A percentile compares a stretch with the other conserved stretches of the same genome.
Conservation (phyloP, 768 basidiomycete species). For the Brasilioporus rufonigricans region DNA sequence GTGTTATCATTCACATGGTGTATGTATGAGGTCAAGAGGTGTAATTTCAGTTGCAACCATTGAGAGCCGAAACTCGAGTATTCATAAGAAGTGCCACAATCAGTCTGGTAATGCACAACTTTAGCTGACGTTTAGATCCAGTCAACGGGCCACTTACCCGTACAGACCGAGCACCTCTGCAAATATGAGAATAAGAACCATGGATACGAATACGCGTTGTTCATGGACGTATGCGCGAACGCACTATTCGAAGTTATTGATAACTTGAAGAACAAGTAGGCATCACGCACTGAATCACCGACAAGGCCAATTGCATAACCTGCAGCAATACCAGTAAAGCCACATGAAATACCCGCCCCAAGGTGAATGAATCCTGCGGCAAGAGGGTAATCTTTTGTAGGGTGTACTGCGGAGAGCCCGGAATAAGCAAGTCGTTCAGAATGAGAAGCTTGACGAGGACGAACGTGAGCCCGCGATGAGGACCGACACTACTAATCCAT, state of each 20-base stretch:
- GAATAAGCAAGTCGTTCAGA: slow-evolving; percentile 10
- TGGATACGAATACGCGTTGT: slow-evolving; percentile 86
- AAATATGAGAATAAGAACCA: slow-evolving; percentile 96
- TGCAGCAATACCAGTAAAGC: slow-evolving; percentile 87
- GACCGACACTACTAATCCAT: slow-evolving; percentile 93
- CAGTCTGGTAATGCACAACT: slow-evolving; percentile 41
- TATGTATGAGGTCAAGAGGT: slow-evolving; percentile 13
- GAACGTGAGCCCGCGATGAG: slow-evolving; percentile 73
- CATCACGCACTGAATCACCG: slow-evolving; percentile 78
- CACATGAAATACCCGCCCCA: slow-evolving; percentile 88
- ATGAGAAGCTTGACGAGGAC: slow-evolving; percentile 22
- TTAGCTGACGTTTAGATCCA: neutral
- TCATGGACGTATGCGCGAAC: slow-evolving; percentile 91
- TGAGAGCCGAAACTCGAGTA: slow-evolving; percentile 56
- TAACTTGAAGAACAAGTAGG: neutral
- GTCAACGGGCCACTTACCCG: slow-evolving; percentile 48
- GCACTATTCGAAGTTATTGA: slow-evolving; percentile 48
- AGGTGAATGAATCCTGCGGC: slow-evolving; percentile 91
- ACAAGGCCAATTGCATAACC: slow-evolving; percentile 94
- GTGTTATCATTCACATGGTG: slow-evolving; percentile 5
- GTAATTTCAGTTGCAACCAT: slow-evolving; percentile 20
- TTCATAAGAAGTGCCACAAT: slow-evolving; percentile 94
- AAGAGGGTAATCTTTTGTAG: slow-evolving; percentile 68
- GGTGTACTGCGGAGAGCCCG: slow-evolving; percentile 47
- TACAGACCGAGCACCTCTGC: slow-evolving; percentile 89